Percentiles rank a stretch among this genome's conserved stretches.
phyloP scores from a whole-genome alignment of 768 basidiomycete genomes.

The Brasilioporus rufonigricans region DNA sequence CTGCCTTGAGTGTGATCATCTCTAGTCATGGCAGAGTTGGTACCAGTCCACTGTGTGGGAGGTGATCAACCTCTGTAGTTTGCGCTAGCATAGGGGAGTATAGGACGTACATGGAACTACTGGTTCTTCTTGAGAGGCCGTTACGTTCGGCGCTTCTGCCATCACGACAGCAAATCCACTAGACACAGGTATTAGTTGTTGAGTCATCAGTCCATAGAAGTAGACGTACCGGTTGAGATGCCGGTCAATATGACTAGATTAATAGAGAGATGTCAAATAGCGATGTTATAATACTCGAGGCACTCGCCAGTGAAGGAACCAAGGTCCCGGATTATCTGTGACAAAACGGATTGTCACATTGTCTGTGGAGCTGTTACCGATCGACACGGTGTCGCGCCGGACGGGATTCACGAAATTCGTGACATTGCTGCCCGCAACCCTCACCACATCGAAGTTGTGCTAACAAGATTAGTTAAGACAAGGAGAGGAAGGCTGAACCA shows the following conservation, averaged over 20 bases:
- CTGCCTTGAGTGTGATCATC: background rate
- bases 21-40: background rate
- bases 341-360: constrained; percentile 47
- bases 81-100: too few species aligned
- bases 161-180: constrained; percentile 19
- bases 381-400: constrained; percentile 31
- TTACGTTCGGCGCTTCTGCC: constrained; percentile 18
- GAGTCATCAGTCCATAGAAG: background rate
- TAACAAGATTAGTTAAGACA: background rate
- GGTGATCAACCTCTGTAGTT: background rate
- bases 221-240: background rate
- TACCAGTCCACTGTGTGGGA: background rate
- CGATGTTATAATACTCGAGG: background rate
- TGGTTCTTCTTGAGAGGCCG: background rate
- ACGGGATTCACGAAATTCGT: constrained; percentile 36
- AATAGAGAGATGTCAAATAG: background rate
- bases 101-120: background rate
- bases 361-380: constrained; percentile 31
- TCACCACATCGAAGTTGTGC: constrained; percentile 36
- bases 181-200: background rate
- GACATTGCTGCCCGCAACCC: constrained; percentile 23
- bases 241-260: background rate
- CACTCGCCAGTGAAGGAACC: background rate
- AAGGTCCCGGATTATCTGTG: background rate
- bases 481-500: background rate